These are phyloP conservation scores for Arthrinium phaeospermum DNA, from an alignment of 2,329 filamentous ascomycete species.

Conservation along the genomic window DNA sequence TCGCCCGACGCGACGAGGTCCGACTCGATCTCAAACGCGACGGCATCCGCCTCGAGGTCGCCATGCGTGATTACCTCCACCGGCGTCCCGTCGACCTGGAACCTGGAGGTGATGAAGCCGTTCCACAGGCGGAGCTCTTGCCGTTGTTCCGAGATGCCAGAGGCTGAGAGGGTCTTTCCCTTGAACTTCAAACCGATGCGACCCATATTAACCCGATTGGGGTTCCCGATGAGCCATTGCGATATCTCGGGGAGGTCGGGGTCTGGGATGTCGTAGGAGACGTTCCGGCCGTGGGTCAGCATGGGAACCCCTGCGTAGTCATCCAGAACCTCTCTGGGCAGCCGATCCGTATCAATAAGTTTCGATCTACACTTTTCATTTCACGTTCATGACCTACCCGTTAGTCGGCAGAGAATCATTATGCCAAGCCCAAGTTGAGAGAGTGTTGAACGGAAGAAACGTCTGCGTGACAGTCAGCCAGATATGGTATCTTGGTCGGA, in stretches of 20 bases:
- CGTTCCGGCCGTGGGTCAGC: slow-evolving; percentile 43
- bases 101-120: slow-evolving; percentile 46
- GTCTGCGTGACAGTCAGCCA: slow-evolving; percentile 25
- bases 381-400: slow-evolving; percentile 27
- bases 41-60: slow-evolving; percentile 46
- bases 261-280: slow-evolving; percentile 46
- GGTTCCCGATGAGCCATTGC: slow-evolving; percentile 59
- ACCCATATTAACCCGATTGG: slow-evolving; percentile 50
- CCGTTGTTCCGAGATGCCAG: slow-evolving; percentile 35
- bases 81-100: slow-evolving; percentile 36
- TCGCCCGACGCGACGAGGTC: slow-evolving; percentile 39
- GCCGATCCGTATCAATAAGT: background rate
- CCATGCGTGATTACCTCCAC: slow-evolving; percentile 44
- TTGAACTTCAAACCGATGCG: slow-evolving; percentile 47
- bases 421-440: slow-evolving; percentile 39
- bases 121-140: slow-evolving; percentile 47
- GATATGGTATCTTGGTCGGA: no score
- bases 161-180: slow-evolving; percentile 36
- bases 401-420: slow-evolving; percentile 44
- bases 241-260: slow-evolving; percentile 44
- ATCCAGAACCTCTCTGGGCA: slow-evolving; percentile 32
- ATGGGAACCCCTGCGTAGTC: slow-evolving; percentile 42
- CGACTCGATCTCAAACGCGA: slow-evolving; percentile 45
- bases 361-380: background rate
- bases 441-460: slow-evolving; percentile 36